Percentiles rank a stretch among this genome's conserved stretches.
phyloP scores from a whole-genome alignment of 495 filamentous ascomycete species.

The Acidomyces sp. region DNA sequence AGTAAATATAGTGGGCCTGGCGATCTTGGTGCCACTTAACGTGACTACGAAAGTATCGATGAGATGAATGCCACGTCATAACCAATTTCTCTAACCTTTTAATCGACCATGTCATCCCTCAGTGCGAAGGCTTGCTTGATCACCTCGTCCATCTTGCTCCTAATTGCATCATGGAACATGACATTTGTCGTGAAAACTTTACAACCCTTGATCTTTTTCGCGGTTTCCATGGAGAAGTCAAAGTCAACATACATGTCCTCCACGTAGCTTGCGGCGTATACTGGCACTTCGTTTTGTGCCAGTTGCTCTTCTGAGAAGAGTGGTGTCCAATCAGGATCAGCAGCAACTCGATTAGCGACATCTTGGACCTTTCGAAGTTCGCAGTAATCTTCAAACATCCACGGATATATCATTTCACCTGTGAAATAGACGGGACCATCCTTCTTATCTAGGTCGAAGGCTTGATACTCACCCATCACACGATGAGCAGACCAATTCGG shows the following conservation, averaged over 20 bases:
- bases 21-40: too few relatives aligned
- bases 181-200: conserved; percentile 75
- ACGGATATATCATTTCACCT: conserved; percentile 82
- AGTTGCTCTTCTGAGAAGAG: conserved; percentile 67
- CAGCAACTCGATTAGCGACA: conserved; percentile 58
- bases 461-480: conserved; percentile 29
- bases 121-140: conserved; percentile 25
- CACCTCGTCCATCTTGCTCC: conserved; percentile 59
- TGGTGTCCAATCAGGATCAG: conserved; percentile 50
- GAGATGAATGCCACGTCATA: too few relatives aligned
- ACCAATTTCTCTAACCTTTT: too few relatives aligned
- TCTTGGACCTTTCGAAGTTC: conserved; percentile 53
- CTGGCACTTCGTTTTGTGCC: conserved; percentile 66
- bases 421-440: conserved; percentile 63
- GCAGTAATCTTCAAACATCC: conserved; percentile 63
- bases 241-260: conserved; percentile 95
- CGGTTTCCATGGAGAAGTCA: conserved; percentile 58
- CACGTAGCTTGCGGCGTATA: conserved; percentile 72
- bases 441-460: conserved; percentile 32
- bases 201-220: conserved; percentile 57
- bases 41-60: too few relatives aligned
- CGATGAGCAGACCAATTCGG: conserved; percentile 55
- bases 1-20: too few relatives aligned
- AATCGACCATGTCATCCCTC: conserved; percentile 31
- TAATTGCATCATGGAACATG: conserved; percentile 73